These are phyloP conservation scores for Juglanconis sp. DNA, from an alignment of 2,329 filamentous ascomycete genomes.

Conservation along the genomic window DNA sequence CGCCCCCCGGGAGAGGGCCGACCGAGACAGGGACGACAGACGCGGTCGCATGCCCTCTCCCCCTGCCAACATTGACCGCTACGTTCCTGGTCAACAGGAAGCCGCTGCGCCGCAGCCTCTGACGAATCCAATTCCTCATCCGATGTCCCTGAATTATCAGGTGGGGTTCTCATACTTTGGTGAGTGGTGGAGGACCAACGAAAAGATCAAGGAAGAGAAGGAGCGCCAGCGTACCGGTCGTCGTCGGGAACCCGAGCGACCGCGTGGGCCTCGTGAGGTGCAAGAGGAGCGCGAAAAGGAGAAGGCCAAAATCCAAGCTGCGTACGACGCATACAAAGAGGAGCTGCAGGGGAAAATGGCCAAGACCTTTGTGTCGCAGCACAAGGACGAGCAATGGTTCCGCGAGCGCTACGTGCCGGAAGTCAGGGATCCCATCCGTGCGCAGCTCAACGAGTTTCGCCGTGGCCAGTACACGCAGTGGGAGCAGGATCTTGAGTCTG, in stretches of 20 bases:
- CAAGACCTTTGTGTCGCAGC: constrained; percentile 81
- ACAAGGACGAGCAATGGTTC: constrained; percentile 98
- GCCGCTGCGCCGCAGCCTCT: constrained; percentile 41
- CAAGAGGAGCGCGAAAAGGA: constrained; percentile 77
- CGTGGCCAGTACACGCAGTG: constrained; percentile 78
- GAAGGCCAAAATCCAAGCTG: constrained; percentile 71
- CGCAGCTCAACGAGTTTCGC: constrained; percentile 76
- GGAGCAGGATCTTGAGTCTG: constrained; percentile 81
- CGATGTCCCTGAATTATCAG: constrained; percentile 70
- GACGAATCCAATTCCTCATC: constrained; percentile 68
- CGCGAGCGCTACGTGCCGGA: constrained; percentile 89
- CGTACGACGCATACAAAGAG: constrained; percentile 66
- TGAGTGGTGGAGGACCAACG: constrained; percentile 82
- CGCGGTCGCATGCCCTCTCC: constrained; percentile 57
- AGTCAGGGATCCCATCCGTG: constrained; percentile 70
- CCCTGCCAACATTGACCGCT: constrained; percentile 75
- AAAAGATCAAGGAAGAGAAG: constrained; percentile 78
- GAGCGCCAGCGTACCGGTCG: constrained; percentile 69
- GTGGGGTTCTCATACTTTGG: constrained; percentile 84
- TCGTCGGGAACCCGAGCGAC: constrained; percentile 60
- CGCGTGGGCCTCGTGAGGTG: constrained; percentile 61
- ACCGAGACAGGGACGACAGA: constrained; percentile 53
- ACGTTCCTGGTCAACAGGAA: constrained; percentile 70
- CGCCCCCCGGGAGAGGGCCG: constrained; percentile 26
- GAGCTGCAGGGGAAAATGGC: constrained; percentile 76